Evolutionary conservation across 352 stramenopile genomes (phyloP), one percentile per base, ranked within the genome.

Genomic region (Pythium aristosporum): DNA sequence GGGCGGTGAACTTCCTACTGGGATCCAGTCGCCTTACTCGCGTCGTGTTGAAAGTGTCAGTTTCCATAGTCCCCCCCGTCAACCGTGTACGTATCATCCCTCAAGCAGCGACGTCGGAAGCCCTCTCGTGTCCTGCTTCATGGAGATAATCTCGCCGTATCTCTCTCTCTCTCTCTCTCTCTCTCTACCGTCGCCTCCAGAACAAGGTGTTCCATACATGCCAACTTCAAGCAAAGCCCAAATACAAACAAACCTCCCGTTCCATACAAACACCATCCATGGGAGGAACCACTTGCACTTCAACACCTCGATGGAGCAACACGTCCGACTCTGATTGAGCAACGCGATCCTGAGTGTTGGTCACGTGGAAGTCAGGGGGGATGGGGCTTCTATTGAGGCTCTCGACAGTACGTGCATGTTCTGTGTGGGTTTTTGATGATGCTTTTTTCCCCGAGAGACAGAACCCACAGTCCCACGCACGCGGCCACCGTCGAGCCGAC

Each of bases 401-500:
- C 0, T 13, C 10, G 0, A 57, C 61, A 16, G 61, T 67, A 67
- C 51, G 2, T n/a, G 30, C 13, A 47, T 18, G 30, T 18, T 10
- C 18, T 56, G 57, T 20, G 42, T 63, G 43, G 53, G 43, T 57
- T 54, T 37, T 21, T 65, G 57, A 57, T 66, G 46, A 64, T 64
- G 43, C 42, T 44, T 57, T 34, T 34, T 6, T 3, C 5, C 34
- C 32, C 9, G 23, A 52, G 41, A 46, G 43, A 52, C 32, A 61
- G 52, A 67, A 67, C 62, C 61, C 52, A 52, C 61, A 67, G 61
- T 67, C 61, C 51, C 61, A 67, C 61, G 57, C 46, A 30, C 25
- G 25, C 25, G 25, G 3, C 25, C 25, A 30, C 23, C 20, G 16
- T 20, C 39, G 49, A 58, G 51, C 18, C 42, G 39, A 61, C 42